phyloP scores from a whole-genome alignment of 306 rosid species.

The Lathyrus aphaca region DNA sequence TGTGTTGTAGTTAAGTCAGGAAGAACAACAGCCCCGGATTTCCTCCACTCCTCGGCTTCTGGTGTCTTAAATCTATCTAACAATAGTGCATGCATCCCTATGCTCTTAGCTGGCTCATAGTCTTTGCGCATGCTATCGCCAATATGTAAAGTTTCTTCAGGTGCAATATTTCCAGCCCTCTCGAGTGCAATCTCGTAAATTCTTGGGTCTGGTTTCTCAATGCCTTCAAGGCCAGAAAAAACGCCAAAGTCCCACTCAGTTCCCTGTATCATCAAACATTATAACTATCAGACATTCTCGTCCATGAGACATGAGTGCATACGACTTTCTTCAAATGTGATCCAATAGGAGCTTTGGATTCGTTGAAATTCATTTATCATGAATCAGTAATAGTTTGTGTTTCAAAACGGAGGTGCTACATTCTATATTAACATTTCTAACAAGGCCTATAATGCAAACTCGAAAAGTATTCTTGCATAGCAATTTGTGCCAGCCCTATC shows the following conservation, averaged over 20 bases:
- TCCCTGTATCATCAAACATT: slow-evolving; percentile 62
- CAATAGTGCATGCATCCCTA: slow-evolving; percentile 84
- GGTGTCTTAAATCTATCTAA: slow-evolving; percentile 89
- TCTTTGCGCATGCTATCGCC: slow-evolving; percentile 98
- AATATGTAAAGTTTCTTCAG: slow-evolving; percentile 71
- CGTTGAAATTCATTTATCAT: slow-evolving; percentile 5
- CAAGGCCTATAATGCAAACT: neutral
- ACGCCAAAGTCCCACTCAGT: slow-evolving; percentile 97
- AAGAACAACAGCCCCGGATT: slow-evolving; percentile 78
- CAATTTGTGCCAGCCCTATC: neutral
- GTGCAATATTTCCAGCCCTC: slow-evolving; percentile 74
- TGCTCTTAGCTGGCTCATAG: slow-evolving; percentile 80
- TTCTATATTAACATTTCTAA: slow-evolving; percentile 18
- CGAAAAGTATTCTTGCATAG: neutral
- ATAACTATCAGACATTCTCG: slow-evolving; percentile 23
- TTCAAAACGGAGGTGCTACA: slow-evolving; percentile 25
- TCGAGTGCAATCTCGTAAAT: slow-evolving; percentile 81
- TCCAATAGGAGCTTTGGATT: slow-evolving; percentile 11
- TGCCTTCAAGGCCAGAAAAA: slow-evolving; percentile 90
- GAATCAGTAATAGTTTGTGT: neutral
- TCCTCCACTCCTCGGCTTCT: slow-evolving; percentile 81
- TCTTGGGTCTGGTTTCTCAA: slow-evolving; percentile 86
- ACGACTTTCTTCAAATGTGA: neutral
- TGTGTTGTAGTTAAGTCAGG: slow-evolving; percentile 63
- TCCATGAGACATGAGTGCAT: neutral